These are phyloP conservation scores for Exophiala sp. DNA, from an alignment of 2,329 filamentous ascomycete species.

Conservation along the genomic window DNA sequence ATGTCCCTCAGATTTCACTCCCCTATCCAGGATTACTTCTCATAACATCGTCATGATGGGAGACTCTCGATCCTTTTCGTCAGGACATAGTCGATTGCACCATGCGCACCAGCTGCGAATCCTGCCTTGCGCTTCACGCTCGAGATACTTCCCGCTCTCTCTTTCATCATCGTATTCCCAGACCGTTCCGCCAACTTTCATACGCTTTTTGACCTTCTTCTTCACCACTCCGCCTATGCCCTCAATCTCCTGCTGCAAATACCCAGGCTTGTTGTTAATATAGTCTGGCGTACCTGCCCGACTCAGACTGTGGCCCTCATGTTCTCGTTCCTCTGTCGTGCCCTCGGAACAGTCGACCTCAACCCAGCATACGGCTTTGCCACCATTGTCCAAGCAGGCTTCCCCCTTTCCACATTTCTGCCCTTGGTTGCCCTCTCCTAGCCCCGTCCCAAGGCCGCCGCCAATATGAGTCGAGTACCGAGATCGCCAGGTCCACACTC, in stretches of 20 bases:
- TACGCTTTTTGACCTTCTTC: slow-evolving; percentile 78
- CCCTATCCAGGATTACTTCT: slow-evolving; percentile 1
- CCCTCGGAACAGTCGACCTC: slow-evolving; percentile 84
- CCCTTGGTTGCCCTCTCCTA: slow-evolving; percentile 82
- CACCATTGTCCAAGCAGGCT: slow-evolving; percentile 71
- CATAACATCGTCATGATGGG: neutral
- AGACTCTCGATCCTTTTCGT: slow-evolving; percentile 43
- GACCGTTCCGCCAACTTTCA: slow-evolving; percentile 78
- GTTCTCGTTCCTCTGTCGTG: slow-evolving; percentile 47
- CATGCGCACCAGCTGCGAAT: slow-evolving; percentile 86
- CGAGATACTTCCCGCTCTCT: slow-evolving; percentile 62
- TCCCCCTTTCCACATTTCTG: slow-evolving; percentile 79
- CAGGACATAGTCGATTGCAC: slow-evolving; percentile 74
- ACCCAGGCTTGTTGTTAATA: slow-evolving; percentile 58
- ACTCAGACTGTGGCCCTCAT: slow-evolving; percentile 29
- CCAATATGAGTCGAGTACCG: slow-evolving; percentile 76
- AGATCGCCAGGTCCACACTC: slow-evolving; percentile 85
- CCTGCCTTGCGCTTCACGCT: slow-evolving; percentile 64
- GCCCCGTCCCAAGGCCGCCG: slow-evolving; percentile 76
- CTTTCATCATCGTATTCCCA: slow-evolving; percentile 80
- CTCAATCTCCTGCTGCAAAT: slow-evolving; percentile 82
- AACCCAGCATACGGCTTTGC: slow-evolving; percentile 61
- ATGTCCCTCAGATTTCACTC: neutral
- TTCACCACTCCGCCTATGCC: slow-evolving; percentile 86
- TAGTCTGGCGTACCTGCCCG: slow-evolving; percentile 17